Percentiles rank a stretch among this genome's conserved stretches.
These are phyloP conservation scores for Fraxinus latifolia DNA, from an alignment of 305 asterid genomes.

Conservation along the genomic window DNA sequence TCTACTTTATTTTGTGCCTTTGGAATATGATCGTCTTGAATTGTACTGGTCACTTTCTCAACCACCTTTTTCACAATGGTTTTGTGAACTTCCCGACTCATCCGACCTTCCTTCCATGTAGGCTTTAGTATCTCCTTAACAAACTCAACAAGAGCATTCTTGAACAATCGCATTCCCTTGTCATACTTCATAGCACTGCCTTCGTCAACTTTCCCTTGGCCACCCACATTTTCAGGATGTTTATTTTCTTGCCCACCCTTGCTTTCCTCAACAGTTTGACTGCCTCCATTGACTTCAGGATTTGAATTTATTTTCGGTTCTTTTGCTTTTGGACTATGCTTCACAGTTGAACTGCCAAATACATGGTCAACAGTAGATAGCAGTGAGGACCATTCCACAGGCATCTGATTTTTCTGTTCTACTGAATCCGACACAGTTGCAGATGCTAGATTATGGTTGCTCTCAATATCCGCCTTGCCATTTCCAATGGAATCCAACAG, in stretches of 20 bases:
- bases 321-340: constrained; percentile 27
- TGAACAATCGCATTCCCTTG: constrained; percentile 68
- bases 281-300: constrained; percentile 30
- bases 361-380: constrained; percentile 27
- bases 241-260: constrained; percentile 37
- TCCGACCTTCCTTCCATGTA: constrained; percentile 85
- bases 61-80: constrained; percentile 92
- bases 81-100: constrained; percentile 93
- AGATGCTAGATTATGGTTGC: constrained; percentile 22
- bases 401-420: constrained; percentile 31
- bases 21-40: constrained; percentile 69
- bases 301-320: constrained; percentile 30
- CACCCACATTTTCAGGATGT: constrained; percentile 39
- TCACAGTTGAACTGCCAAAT: constrained; percentile 15
- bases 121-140: constrained; percentile 92
- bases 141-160: constrained; percentile 73
- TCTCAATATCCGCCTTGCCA: constrained; percentile 19
- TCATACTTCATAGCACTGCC: constrained; percentile 62
- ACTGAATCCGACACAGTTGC: constrained; percentile 19
- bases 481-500: constrained; percentile 22
- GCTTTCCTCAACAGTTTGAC: constrained; percentile 20
- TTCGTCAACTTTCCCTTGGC: constrained; percentile 47
- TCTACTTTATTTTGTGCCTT: constrained; percentile 74
- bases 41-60: constrained; percentile 72
- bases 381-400: constrained; percentile 30